Evolutionary conservation across 805 yeast species (phyloP).

Genomic region (Candida golubevii): DNA sequence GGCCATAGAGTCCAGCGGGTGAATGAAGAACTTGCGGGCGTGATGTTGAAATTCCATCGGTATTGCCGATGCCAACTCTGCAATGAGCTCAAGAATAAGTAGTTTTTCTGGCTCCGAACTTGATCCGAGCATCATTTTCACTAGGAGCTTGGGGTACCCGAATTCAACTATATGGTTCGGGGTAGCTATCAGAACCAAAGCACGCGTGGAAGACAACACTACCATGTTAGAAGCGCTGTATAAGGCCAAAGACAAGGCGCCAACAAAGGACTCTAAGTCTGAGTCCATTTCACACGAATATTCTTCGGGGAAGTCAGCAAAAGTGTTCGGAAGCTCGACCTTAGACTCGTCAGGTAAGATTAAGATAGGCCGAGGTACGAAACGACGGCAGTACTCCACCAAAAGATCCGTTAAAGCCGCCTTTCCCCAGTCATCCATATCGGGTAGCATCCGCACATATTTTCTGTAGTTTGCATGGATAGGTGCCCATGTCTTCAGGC

Average conservation of each 20-base stretch:
- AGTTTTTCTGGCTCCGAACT: slow-evolving; percentile 19
- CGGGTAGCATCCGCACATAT: slow-evolving; percentile 43
- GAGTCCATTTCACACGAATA: slow-evolving; percentile 44
- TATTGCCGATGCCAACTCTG: slow-evolving; percentile 7
- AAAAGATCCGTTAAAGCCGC: slow-evolving; percentile 54
- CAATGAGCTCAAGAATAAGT: slow-evolving; percentile 45
- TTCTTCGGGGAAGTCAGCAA: slow-evolving; percentile 20
- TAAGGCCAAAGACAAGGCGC: slow-evolving; percentile 42
- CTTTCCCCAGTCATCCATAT: slow-evolving; percentile 75
- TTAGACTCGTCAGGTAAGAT: slow-evolving; percentile 25
- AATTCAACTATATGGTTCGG: slow-evolving; percentile 46
- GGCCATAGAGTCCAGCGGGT: slow-evolving; percentile 47
- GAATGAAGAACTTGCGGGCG: slow-evolving; percentile 49
- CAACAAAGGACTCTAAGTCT: slow-evolving; percentile 56
- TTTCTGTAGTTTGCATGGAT: slow-evolving; percentile 69
- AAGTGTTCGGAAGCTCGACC: slow-evolving; percentile 38
- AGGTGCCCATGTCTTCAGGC: slow-evolving; percentile 48
- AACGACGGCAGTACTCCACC: slow-evolving; percentile 61
- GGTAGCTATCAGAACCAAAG: slow-evolving; percentile 56
- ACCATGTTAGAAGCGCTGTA: slow-evolving; percentile 57
- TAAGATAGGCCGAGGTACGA: slow-evolving; percentile 51
- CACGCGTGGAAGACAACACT: slow-evolving; percentile 54
- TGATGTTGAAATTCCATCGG: slow-evolving; percentile 26
- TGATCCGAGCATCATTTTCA: slow-evolving; percentile 36
- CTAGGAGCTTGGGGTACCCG: slow-evolving; percentile 48